Evolutionary conservation across 768 basidiomycete species (phyloP).

Genomic region (Dendrothele bispora): DNA sequence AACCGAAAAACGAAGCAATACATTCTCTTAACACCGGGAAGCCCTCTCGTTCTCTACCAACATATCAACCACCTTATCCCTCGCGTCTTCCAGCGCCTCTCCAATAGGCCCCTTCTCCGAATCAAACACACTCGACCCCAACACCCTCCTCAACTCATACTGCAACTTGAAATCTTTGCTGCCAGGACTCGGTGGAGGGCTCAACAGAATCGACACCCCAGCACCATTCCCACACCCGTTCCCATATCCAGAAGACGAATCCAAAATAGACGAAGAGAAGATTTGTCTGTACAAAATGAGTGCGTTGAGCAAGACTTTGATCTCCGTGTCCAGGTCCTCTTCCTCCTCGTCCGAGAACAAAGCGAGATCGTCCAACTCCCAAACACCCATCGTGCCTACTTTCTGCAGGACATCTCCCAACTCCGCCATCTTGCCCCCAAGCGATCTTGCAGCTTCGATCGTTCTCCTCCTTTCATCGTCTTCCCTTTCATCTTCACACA

Average conservation of each 20-base stretch:
- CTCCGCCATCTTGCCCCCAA: constrained; percentile 57
- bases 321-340: constrained; percentile 40
- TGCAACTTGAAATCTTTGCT: constrained; percentile 37
- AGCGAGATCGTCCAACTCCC: constrained; percentile 28
- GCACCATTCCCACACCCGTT: constrained; percentile 4
- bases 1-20: constrained; percentile 3
- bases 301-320: constrained; percentile 55
- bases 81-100: constrained; percentile 67
- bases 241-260: neutral
- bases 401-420: constrained; percentile 59
- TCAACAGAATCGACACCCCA: constrained; percentile 42
- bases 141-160: constrained; percentile 46
- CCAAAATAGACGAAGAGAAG: constrained; percentile 40
- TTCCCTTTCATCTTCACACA: constrained; percentile 31
- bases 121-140: constrained; percentile 55
- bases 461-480: constrained; percentile 46
- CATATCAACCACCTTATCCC: constrained; percentile 76
- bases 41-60: constrained; percentile 40
- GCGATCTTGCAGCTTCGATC: constrained; percentile 57
- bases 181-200: constrained; percentile 59
- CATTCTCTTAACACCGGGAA: constrained; percentile 18
- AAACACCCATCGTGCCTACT: constrained; percentile 45
- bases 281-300: constrained; percentile 61
- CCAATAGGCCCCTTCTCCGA: constrained; percentile 35
- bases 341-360: constrained; percentile 20